phyloP scores from a whole-genome alignment of 805 yeast genomes.

The Clavispora asparagi region DNA sequence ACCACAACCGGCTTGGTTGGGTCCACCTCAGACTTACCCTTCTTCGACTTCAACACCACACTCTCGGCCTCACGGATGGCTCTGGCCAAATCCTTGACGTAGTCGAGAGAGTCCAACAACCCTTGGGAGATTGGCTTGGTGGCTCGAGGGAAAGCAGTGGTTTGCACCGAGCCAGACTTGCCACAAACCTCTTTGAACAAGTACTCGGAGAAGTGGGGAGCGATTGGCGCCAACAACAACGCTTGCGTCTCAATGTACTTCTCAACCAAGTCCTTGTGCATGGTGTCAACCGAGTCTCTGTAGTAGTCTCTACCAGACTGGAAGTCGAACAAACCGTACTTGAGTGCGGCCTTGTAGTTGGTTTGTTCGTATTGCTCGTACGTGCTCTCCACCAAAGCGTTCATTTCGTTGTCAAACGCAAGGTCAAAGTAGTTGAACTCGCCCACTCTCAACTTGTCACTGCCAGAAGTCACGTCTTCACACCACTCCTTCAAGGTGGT shows the following conservation, averaged over 20 bases:
- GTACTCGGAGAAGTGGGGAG: conserved; percentile 94
- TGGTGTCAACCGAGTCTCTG: conserved; percentile 67
- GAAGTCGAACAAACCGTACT: conserved; percentile 87
- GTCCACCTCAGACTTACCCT: conserved; percentile 79
- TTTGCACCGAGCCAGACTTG: conserved; percentile 61
- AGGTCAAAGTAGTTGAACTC: conserved; percentile 67
- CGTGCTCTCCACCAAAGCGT: conserved; percentile 69
- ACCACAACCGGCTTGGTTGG: conserved; percentile 65
- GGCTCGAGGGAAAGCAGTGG: conserved; percentile 77
- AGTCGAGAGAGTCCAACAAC: conserved; percentile 64
- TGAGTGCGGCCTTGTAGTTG: conserved; percentile 82
- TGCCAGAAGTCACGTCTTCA: conserved; percentile 61
- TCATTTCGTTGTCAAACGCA: conserved; percentile 94
- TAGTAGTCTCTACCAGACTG: conserved; percentile 95
- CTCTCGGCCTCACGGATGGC: conserved; percentile 93
- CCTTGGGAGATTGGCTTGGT: conserved; percentile 58
- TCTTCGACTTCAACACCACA: conserved; percentile 70
- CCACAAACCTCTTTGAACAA: conserved; percentile 79
- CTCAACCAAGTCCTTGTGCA: conserved; percentile 80
- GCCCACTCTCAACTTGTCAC: conserved; percentile 46
- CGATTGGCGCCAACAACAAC: conserved; percentile 80
- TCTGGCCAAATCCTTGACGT: conserved; percentile 74
- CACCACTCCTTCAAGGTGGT: conserved; percentile 93
- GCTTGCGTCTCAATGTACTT: conserved; percentile 85
- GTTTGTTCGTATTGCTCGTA: conserved; percentile 66